These are phyloP conservation scores for Pestalotiopsis sp. DNA, from an alignment of 2,329 filamentous ascomycete genomes.

Conservation along the genomic window DNA sequence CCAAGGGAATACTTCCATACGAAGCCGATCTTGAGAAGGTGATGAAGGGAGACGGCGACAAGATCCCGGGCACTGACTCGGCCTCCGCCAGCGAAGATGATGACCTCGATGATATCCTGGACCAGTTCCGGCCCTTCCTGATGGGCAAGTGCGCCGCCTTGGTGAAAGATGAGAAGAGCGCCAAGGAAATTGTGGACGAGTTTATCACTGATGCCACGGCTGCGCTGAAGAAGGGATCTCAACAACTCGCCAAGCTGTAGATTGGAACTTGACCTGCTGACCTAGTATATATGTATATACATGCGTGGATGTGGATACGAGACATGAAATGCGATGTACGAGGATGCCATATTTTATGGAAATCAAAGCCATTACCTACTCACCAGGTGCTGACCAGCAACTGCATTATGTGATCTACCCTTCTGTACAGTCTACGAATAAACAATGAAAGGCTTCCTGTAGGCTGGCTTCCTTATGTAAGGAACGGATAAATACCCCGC, in stretches of 20 bases:
- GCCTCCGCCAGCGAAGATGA: constrained; percentile 69
- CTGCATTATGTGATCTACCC: too few relatives aligned
- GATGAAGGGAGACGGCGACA: constrained; percentile 53
- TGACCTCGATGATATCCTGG: constrained; percentile 83
- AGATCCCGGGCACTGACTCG: constrained; percentile 30
- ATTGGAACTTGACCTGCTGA: background rate
- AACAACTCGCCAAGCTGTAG: constrained; percentile 68
- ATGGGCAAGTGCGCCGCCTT: constrained; percentile 98
- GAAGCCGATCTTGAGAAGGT: constrained; percentile 92
- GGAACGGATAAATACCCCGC: background rate
- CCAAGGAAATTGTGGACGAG: constrained; percentile 93
- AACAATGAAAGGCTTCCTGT: background rate
- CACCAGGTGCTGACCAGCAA: too few relatives aligned
- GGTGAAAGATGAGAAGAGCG: constrained; percentile 88
- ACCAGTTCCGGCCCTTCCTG: constrained; percentile 56
- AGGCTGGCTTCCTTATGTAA: background rate
- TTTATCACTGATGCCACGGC: constrained; percentile 81
- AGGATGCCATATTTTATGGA: too few relatives aligned
- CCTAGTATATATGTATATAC: background rate
- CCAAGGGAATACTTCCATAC: constrained; percentile 89
- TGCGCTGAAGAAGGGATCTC: constrained; percentile 69
- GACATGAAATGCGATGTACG: background rate
- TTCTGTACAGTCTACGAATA: background rate
- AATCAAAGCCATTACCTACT: too few relatives aligned
- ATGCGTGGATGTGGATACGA: background rate